Percentiles rank a stretch among this genome's conserved stretches.
phyloP scores from a whole-genome alignment of 2,329 filamentous ascomycete genomes.

The Beauveria caledonica region DNA sequence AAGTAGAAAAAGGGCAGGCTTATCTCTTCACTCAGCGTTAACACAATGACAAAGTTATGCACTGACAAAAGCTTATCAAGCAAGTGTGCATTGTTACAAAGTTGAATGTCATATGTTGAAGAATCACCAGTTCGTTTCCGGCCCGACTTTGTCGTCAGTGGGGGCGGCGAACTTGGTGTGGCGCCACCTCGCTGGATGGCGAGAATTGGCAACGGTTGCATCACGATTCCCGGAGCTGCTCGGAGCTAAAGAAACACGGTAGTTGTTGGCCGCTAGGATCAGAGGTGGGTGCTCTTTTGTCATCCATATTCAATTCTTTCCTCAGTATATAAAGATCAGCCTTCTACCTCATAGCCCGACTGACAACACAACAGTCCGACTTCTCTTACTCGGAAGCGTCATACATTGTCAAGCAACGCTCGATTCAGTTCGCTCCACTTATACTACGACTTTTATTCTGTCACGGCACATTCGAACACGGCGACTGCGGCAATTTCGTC shows the following conservation, averaged over 20 bases:
- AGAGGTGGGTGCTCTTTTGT: background rate
- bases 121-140: background rate
- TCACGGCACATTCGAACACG: background rate
- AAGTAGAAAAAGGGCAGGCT: background rate
- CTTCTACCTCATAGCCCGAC: background rate
- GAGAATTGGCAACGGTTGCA: background rate
- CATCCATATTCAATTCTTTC: background rate
- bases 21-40: background rate
- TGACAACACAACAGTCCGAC: background rate
- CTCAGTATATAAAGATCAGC: background rate
- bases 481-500: slow-evolving; percentile 11
- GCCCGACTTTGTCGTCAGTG: slow-evolving; percentile 2
- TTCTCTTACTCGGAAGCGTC: background rate
- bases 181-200: background rate
- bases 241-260: background rate
- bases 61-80: background rate
- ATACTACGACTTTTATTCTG: background rate
- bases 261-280: background rate
- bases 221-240: background rate
- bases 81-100: background rate
- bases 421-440: slow-evolving; percentile 6
- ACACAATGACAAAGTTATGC: background rate
- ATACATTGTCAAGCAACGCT: slow-evolving; percentile 12
- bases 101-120: background rate
- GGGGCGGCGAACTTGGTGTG: background rate